These are phyloP conservation scores for Aciculoconidium aculeatum DNA, from an alignment of 805 yeast genomes.

Conservation along the genomic window DNA sequence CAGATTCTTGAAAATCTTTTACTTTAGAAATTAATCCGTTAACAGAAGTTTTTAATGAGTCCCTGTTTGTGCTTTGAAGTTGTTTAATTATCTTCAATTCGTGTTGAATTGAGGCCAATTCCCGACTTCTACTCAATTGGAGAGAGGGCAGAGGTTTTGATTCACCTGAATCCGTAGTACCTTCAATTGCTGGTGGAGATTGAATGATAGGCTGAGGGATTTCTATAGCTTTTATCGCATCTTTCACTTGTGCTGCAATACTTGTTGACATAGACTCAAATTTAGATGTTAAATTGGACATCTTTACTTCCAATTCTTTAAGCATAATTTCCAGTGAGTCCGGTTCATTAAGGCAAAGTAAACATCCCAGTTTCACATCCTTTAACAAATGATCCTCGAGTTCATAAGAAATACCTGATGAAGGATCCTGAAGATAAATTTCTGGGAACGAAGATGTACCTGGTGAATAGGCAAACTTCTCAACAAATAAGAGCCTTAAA, in stretches of 20 bases:
- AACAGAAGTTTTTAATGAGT: constrained; percentile 38
- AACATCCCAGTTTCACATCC: constrained; percentile 54
- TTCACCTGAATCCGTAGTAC: too few relatives aligned
- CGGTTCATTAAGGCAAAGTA: constrained; percentile 54
- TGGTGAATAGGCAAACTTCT: constrained; percentile 81
- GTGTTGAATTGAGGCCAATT: constrained; percentile 42
- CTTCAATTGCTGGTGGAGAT: constrained; percentile 4
- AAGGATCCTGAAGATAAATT: constrained; percentile 62
- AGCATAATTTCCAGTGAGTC: constrained; percentile 16
- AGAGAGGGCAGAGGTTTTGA: background rate
- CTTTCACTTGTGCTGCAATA: constrained; percentile 13
- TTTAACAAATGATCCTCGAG: constrained; percentile 62
- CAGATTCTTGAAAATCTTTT: constrained; percentile 44
- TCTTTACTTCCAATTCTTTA: constrained; percentile 16
- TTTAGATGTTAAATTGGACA: constrained; percentile 12
- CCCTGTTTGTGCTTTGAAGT: constrained; percentile 41
- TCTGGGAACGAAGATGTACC: constrained; percentile 69
- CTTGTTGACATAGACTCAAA: constrained; percentile 12
- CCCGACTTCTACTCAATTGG: constrained; percentile 10
- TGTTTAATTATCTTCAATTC: constrained; percentile 60
- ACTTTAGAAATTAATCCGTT: constrained; percentile 40
- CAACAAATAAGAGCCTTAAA: constrained; percentile 70
- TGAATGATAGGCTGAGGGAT: constrained; percentile 13
- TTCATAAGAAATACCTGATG: constrained; percentile 63
- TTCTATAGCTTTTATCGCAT: constrained; percentile 17